Evolutionary conservation across 192 early-diverging fungal genomes (phyloP).

Genomic region (Backusella morwellensis): DNA sequence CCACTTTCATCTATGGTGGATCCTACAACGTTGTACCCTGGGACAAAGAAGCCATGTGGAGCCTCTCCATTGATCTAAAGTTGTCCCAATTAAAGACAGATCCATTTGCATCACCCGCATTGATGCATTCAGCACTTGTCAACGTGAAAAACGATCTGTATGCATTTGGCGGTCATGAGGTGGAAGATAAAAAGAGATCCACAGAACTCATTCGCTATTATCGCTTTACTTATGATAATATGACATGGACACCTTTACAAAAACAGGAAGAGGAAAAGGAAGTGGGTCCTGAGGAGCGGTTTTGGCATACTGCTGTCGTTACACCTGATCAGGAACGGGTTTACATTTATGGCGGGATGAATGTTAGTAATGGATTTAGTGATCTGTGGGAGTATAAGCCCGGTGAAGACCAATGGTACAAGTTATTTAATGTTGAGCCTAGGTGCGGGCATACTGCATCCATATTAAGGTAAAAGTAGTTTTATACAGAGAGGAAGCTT

Average conservation of each 20-base stretch:
- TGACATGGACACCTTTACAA: constrained; percentile 8
- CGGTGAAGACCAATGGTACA: neutral
- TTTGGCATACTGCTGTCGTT: constrained; percentile 11
- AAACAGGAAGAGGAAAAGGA: neutral
- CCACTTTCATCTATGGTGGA: constrained; percentile 13
- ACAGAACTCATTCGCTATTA: constrained; percentile 15
- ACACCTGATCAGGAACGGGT: neutral
- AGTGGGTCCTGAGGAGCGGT: constrained; percentile 8
- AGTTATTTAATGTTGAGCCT: neutral
- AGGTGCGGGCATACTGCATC: constrained; percentile 19
- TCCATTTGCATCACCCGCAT: constrained; percentile 6
- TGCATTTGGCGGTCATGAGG: constrained; percentile 20
- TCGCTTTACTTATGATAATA: constrained; percentile 2
- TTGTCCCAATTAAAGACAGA: constrained; percentile 14
- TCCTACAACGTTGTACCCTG: constrained; percentile 18
- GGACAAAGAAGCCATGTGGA: constrained; percentile 21
- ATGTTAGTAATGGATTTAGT: constrained; percentile 4
- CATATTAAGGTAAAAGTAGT: constrained; percentile 9
- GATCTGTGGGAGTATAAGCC: constrained; percentile 20
- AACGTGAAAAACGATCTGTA: neutral
- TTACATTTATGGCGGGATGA: constrained; percentile 19
- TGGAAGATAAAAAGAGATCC: neutral
- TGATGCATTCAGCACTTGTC: constrained; percentile 9
- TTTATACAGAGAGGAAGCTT: neutral
- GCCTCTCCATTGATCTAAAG: neutral